A percentile compares a stretch with the other conserved stretches of the same genome.
phyloP scores from a whole-genome alignment of 352 stramenopile species.

The Blastocystis hominis region DNA sequence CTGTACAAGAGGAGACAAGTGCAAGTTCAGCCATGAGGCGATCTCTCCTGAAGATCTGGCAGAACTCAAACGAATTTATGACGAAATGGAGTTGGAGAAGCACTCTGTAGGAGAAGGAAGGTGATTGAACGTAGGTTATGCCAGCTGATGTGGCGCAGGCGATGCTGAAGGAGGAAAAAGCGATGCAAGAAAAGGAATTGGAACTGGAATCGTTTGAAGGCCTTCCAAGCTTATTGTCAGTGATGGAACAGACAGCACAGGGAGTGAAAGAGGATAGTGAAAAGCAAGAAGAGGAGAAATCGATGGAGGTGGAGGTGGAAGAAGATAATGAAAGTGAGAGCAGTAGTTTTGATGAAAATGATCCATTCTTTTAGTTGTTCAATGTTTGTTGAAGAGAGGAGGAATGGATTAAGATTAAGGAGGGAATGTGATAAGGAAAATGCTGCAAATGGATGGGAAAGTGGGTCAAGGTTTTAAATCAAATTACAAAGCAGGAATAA shows the following conservation, averaged over 20 bases:
- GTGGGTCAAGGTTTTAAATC: too few species aligned
- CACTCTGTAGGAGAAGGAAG: not conserved
- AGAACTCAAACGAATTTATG: not conserved
- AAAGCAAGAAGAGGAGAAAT: too few species aligned
- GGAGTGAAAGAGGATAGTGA: too few species aligned
- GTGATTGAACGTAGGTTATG: not conserved
- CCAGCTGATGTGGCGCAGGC: not conserved
- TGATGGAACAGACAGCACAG: not conserved
- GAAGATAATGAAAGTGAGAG: too few species aligned
- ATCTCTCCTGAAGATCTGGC: not conserved
- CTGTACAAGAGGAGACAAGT: not conserved
- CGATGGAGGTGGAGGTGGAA: too few species aligned
- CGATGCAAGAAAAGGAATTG: not conserved
- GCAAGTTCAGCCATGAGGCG: slow-evolving; percentile 11
- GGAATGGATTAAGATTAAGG: too few species aligned
- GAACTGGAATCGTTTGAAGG: slow-evolving; percentile 11
- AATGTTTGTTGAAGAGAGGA: too few species aligned
- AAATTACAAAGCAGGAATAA: too few species aligned
- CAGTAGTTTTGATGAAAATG: too few species aligned
- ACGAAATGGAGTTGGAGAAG: slow-evolving; percentile 41
- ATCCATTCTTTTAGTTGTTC: too few species aligned
- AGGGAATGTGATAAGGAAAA: too few species aligned
- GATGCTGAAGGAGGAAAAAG: slow-evolving; percentile 8
- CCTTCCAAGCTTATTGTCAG: not conserved
- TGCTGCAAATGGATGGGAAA: too few species aligned